Conservation (phyloP, 805 yeast species). For the Saccharomycopsis guyanensis region DNA sequence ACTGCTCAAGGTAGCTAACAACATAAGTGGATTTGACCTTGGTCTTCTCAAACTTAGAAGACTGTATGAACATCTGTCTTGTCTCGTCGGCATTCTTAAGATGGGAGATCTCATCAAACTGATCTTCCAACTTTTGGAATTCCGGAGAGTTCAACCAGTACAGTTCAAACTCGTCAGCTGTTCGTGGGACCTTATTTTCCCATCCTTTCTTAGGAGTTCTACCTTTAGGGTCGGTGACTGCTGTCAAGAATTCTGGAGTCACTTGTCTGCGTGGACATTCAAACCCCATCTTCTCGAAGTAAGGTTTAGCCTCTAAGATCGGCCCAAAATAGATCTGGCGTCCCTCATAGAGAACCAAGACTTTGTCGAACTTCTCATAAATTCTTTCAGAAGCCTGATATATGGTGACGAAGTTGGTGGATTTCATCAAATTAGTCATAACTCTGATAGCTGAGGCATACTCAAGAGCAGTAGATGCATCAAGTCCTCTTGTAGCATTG, state of each 20-base stretch:
- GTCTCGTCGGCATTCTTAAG: constrained; percentile 36
- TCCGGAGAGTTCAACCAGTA: constrained; percentile 54
- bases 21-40: constrained; percentile 36
- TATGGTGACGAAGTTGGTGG: constrained; percentile 56
- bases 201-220: constrained; percentile 42
- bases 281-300: constrained; percentile 54
- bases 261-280: constrained; percentile 56
- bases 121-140: constrained; percentile 32
- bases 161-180: constrained; percentile 51
- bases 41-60: constrained; percentile 35
- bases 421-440: constrained; percentile 46
- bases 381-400: constrained; percentile 65
- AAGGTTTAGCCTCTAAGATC: constrained; percentile 43
- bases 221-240: constrained; percentile 62
- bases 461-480: constrained; percentile 64
- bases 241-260: constrained; percentile 62
- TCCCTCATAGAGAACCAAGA: constrained; percentile 53
- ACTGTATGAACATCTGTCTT: constrained; percentile 32
- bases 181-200: constrained; percentile 44
- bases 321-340: constrained; percentile 56
- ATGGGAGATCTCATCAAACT: constrained; percentile 35
- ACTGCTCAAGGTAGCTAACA: constrained; percentile 42
- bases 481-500: constrained; percentile 65
- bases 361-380: constrained; percentile 52
- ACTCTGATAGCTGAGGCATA: constrained; percentile 53